A percentile compares a stretch with the other conserved stretches of the same genome.
phyloP scores from a whole-genome alignment of 805 yeast species.

The Maudiozyma pseudohumilis region DNA sequence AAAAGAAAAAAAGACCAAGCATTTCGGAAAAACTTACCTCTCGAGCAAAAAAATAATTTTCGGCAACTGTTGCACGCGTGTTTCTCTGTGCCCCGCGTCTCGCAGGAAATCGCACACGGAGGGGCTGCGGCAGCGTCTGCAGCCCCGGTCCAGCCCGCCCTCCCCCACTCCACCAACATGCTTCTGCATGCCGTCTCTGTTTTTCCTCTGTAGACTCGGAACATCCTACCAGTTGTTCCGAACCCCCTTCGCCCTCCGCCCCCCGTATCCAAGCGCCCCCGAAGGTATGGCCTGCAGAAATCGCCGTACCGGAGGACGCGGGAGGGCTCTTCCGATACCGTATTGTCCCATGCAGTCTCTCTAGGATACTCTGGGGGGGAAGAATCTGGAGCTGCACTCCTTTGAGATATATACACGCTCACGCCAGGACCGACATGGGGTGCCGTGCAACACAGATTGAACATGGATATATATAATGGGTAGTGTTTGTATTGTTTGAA shows the following conservation, averaged over 20 bases:
- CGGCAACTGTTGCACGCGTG: not conserved
- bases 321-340: too few species aligned
- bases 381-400: not conserved
- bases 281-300: too few species aligned
- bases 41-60: not conserved
- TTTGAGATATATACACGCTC: not conserved
- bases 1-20: too few species aligned
- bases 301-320: too few species aligned
- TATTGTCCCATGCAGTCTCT: not conserved
- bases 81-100: slow-evolving; percentile 1
- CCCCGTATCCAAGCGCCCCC: not conserved
- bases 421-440: too few species aligned
- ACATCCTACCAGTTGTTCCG: not conserved
- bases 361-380: not conserved
- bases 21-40: not conserved
- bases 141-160: not conserved
- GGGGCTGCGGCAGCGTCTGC: not conserved
- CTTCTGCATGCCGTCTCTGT: slow-evolving; percentile 2
- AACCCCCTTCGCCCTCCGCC: not conserved
- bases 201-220: slow-evolving; percentile 1
- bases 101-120: not conserved
- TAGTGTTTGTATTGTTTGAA: too few species aligned
- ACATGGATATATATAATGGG: too few species aligned
- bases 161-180: slow-evolving; percentile 1
- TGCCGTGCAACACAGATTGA: too few species aligned